These are phyloP conservation scores for Pythium grandisporangium DNA, from an alignment of 352 stramenopile genomes.

Conservation along the genomic window DNA sequence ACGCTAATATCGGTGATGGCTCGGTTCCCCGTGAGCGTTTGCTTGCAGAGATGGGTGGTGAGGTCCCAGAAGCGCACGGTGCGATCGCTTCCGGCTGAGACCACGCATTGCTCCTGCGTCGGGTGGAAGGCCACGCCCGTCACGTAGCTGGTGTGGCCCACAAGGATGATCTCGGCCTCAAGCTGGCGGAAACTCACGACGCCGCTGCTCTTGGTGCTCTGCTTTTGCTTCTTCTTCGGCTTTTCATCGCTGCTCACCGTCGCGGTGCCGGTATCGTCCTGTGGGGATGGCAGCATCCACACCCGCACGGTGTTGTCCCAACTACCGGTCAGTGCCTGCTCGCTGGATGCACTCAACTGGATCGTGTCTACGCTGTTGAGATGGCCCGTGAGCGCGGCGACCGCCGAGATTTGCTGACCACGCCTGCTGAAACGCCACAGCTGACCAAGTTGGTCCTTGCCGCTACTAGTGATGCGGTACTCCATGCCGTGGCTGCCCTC, in stretches of 20 bases:
- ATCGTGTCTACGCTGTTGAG: constrained; percentile 78
- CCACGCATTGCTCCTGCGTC: constrained; percentile 32
- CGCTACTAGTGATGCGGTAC: constrained; percentile 61
- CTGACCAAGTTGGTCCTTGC: constrained; percentile 70
- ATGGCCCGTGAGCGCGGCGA: constrained; percentile 58
- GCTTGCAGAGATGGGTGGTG: constrained; percentile 55
- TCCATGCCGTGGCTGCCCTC: constrained; percentile 23
- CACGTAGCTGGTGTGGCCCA: constrained; percentile 71
- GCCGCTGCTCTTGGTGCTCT: constrained; percentile 15
- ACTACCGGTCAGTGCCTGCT: constrained; percentile 54
- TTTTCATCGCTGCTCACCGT: constrained; percentile 16
- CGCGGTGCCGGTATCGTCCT: constrained; percentile 9
- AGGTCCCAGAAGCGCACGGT: constrained; percentile 75
- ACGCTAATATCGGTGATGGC: constrained; percentile 69
- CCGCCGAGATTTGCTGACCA: constrained; percentile 26
- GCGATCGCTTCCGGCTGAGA: constrained; percentile 63
- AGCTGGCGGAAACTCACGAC: constrained; percentile 56
- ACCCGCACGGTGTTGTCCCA: constrained; percentile 85
- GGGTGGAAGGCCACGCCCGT: constrained; percentile 66
- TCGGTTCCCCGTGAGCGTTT: constrained; percentile 69
- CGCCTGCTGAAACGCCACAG: constrained; percentile 42
- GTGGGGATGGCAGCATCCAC: constrained; percentile 33
- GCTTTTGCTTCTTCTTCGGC: constrained; percentile 68
- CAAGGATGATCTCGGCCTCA: constrained; percentile 64
- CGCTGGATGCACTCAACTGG: constrained; percentile 14